Evolutionary conservation across 2,329 filamentous ascomycete species (phyloP).

Genomic region (Metarhizium album): DNA sequence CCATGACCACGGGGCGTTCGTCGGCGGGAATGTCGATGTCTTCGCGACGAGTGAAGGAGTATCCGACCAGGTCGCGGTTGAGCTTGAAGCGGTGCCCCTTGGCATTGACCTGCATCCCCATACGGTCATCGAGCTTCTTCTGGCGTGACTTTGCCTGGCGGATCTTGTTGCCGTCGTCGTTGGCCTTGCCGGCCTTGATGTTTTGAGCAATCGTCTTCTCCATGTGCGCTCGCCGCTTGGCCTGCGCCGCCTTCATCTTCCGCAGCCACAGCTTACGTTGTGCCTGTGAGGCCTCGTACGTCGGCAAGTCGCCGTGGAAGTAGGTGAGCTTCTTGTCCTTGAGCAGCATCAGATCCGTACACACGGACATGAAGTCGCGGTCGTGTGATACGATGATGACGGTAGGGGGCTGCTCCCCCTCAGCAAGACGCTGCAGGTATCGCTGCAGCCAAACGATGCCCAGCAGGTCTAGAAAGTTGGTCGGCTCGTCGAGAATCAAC

Average conservation of each 20-base stretch:
- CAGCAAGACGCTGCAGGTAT: conserved; percentile 50
- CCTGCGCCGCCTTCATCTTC: conserved; percentile 72
- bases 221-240: conserved; percentile 70
- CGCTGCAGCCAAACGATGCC: conserved; percentile 78
- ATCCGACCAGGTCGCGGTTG: conserved; percentile 61
- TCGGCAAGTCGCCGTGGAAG: conserved; percentile 64
- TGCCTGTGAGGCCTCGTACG: conserved; percentile 58
- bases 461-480: conserved; percentile 74
- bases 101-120: conserved; percentile 63
- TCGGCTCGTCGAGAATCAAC: conserved; percentile 76
- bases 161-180: conserved; percentile 75
- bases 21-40: conserved; percentile 63
- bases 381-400: conserved; percentile 78
- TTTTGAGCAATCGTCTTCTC: conserved; percentile 68
- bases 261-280: conserved; percentile 58
- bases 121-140: conserved; percentile 74
- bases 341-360: conserved; percentile 68
- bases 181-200: conserved; percentile 62
- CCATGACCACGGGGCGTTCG: conserved; percentile 45
- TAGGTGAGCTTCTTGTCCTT: conserved; percentile 60
- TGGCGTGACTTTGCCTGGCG: conserved; percentile 76
- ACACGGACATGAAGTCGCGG: conserved; percentile 65
- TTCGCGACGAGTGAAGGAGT: conserved; percentile 43
- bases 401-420: conserved; percentile 46
- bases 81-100: conserved; percentile 71